phyloP scores from a whole-genome alignment of 1,284 basidiomycete genomes.

The Ustilago vetiveriae region DNA sequence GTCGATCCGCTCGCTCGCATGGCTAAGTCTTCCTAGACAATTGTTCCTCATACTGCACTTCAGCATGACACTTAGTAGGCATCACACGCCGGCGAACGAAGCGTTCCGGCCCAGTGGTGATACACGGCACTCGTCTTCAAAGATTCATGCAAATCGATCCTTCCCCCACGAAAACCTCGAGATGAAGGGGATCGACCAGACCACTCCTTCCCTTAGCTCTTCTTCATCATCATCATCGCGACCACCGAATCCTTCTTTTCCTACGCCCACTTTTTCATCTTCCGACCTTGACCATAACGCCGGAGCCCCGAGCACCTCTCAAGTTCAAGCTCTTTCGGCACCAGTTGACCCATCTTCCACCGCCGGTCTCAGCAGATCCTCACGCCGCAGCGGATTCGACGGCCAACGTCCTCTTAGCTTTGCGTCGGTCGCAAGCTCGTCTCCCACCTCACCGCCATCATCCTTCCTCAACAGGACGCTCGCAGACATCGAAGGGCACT shows the following conservation, averaged over 20 bases:
- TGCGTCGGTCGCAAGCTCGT: neutral
- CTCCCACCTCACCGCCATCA: neutral
- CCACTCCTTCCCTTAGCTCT: conserved; percentile 2
- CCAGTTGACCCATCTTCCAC: neutral
- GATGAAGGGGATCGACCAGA: neutral
- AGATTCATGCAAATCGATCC: conserved; percentile 10
- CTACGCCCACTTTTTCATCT: neutral
- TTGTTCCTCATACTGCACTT: too few relatives aligned
- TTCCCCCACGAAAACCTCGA: neutral
- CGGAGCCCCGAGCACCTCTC: neutral
- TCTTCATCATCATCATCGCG: conserved; percentile 4
- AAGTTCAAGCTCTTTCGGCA: neutral
- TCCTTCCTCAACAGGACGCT: neutral
- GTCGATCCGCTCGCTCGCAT: neutral
- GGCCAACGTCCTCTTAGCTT: neutral
- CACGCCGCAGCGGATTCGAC: neutral
- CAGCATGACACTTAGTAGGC: too few relatives aligned
- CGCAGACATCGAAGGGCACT: conserved; percentile 8
- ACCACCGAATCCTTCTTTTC: neutral
- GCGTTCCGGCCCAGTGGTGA: too few relatives aligned
- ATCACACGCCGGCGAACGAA: too few relatives aligned
- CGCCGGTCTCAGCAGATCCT: neutral
- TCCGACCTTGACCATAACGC: neutral
- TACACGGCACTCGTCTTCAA: too few relatives aligned
- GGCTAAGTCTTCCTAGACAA: too few relatives aligned